Percentiles rank a stretch among this genome's conserved stretches.
Evolutionary conservation across 257 asterid species (phyloP).

Genomic region (Henckelia pumila): DNA sequence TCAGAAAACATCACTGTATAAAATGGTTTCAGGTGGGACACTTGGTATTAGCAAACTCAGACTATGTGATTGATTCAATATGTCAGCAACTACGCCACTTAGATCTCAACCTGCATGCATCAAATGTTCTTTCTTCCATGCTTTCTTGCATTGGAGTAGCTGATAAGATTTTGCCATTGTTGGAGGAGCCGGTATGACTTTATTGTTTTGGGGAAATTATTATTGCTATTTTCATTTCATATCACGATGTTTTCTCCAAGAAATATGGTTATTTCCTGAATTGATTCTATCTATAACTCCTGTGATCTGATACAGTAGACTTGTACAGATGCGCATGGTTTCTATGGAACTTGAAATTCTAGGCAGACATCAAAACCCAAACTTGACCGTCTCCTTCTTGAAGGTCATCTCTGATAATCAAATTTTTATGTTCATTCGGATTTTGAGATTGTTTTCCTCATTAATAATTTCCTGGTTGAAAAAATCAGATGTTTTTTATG

Average conservation of each 20-base stretch:
- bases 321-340: constrained; percentile 79
- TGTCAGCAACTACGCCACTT: constrained; percentile 89
- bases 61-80: constrained; percentile 83
- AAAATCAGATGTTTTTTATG: neutral
- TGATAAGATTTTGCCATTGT: constrained; percentile 77
- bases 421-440: constrained; percentile 16
- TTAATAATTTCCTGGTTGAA: neutral
- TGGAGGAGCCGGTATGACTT: constrained; percentile 93
- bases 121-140: constrained; percentile 88
- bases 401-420: constrained; percentile 50
- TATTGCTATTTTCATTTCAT: constrained; percentile 3
- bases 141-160: constrained; percentile 88
- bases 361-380: constrained; percentile 88
- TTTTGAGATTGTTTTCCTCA: constrained; percentile 20
- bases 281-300: constrained; percentile 11
- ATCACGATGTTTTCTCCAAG: constrained; percentile 15
- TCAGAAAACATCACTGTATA: constrained; percentile 12
- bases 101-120: constrained; percentile 89
- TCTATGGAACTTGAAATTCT: constrained; percentile 93
- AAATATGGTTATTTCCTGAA: constrained; percentile 7
- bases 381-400: constrained; percentile 80
- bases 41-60: constrained; percentile 84
- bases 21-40: constrained; percentile 81
- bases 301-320: constrained; percentile 25
- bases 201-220: constrained; percentile 19